Evolutionary conservation across 2,329 filamentous ascomycete genomes (phyloP).

Genomic region (Neurospora sp.): DNA sequence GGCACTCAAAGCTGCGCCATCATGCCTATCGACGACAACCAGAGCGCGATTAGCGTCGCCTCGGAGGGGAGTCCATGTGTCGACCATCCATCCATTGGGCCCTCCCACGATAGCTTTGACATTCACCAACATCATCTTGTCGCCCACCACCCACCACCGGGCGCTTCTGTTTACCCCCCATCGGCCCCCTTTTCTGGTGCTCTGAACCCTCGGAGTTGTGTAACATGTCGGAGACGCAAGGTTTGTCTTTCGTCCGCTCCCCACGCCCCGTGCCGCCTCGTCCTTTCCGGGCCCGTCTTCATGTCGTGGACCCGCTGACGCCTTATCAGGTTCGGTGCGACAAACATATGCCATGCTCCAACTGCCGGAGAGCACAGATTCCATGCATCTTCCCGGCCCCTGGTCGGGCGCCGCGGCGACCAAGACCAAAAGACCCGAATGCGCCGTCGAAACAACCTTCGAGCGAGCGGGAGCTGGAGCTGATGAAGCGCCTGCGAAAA

Average conservation of each 20-base stretch:
- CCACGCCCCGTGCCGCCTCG: not conserved
- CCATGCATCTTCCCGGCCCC: constrained; percentile 68
- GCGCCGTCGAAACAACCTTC: constrained; percentile 48
- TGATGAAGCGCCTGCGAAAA: constrained; percentile 62
- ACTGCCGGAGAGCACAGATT: constrained; percentile 61
- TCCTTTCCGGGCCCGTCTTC: not conserved
- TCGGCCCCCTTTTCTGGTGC: constrained; percentile 20
- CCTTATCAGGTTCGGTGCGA: constrained; percentile 61
- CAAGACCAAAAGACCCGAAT: constrained; percentile 55
- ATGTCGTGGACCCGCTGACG: constrained; percentile 3
- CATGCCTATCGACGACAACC: constrained; percentile 11
- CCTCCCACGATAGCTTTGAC: constrained; percentile 16
- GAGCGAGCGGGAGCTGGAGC: constrained; percentile 55
- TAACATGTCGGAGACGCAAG: constrained; percentile 33
- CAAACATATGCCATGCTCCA: constrained; percentile 67
- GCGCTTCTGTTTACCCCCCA: constrained; percentile 19
- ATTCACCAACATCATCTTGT: constrained; percentile 17
- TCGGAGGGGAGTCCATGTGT: constrained; percentile 10
- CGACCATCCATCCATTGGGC: constrained; percentile 7
- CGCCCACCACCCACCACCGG: constrained; percentile 19
- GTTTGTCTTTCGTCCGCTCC: constrained; percentile 2
- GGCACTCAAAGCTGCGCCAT: not conserved
- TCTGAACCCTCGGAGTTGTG: constrained; percentile 39
- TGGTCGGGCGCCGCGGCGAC: constrained; percentile 60
- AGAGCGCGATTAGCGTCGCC: constrained; percentile 1